Percentiles rank a stretch among this genome's conserved stretches.
Conservation (phyloP, 331 rosid species). For the Malus hybrid region DNA sequence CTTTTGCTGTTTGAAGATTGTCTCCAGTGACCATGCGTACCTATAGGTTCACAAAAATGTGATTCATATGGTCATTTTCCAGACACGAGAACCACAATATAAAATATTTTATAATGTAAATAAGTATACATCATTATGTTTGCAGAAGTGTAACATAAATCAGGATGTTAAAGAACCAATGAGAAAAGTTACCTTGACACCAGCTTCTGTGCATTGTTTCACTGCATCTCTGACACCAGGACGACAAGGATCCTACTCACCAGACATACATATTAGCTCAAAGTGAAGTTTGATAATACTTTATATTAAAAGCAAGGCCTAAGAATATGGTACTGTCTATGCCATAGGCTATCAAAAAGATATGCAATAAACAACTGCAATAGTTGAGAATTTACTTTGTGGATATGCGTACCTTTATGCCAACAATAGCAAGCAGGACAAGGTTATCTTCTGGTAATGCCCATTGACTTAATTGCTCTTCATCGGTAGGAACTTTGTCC, state of each 20-base stretch:
- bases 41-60: conserved; percentile 32
- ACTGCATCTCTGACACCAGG: conserved; percentile 75
- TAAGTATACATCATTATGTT: background rate
- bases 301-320: background rate
- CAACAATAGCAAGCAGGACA: conserved; percentile 83
- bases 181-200: conserved; percentile 69
- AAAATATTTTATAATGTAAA: background rate
- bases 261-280: conserved; percentile 3
- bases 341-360: background rate
- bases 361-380: background rate
- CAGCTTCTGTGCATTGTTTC: conserved; percentile 61
- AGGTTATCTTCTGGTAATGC: conserved; percentile 77
- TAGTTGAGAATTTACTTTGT: conserved; percentile 4
- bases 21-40: conserved; percentile 99
- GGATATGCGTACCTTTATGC: conserved; percentile 61
- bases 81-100: background rate
- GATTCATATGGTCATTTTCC: conserved; percentile 7
- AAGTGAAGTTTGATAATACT: background rate
- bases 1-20: conserved; percentile 92
- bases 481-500: conserved; percentile 57
- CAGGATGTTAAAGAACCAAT: conserved; percentile 4
- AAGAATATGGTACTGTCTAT: background rate
- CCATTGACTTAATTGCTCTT: conserved; percentile 63
- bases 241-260: conserved; percentile 89
- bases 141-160: background rate